Evolutionary conservation across 2,329 filamentous ascomycete species (phyloP), one percentile per base, ranked within the genome.

Genomic region (Myriosclerotinia curreyana): DNA sequence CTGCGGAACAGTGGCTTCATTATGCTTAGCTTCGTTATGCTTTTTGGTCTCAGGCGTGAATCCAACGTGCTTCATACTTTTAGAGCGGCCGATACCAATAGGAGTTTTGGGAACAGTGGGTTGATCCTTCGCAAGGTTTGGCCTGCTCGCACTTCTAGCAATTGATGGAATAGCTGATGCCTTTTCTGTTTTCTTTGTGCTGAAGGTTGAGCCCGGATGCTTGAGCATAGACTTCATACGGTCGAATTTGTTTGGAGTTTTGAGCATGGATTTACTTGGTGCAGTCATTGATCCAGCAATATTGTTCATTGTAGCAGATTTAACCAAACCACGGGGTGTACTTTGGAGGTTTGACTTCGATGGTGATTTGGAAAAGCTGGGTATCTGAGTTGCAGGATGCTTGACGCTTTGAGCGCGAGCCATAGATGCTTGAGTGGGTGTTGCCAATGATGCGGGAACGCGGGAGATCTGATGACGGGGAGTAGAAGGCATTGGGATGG

Each of bases 391-490:
- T 61, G 81, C 83, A 52, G 83, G 77, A 9, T 81, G 79, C 71
- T 84, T 86, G 61, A 78, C 77, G 69, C 80, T 86, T 62, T 81
- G 77, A 54, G 82, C 77, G 51, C 88, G 86, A 42, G 86, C 84
- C 60, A 90, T 75, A 0, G 90, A 91, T 9, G 91, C 80, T 74
- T 91, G 92, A 11, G 90, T 95, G 0, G 92, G 92, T 7, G 91
- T 96, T 75, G 87, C 84, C 38, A 94, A 79, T 65, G 80, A 86
- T 66, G 80, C 79, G 66, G 80, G 76, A 66, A 83, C 65, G 53
- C 52, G 80, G 11, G 82, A 77, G 14, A 42, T 40, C 62, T 81
- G 78, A 0, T 81, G 76, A 34, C 79, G 80, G 71, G 75, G 77
- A 71, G 75, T 77, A 69, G 70, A 75, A 75, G 71, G 77, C 14